Base-by-base conservation (phyloP, 225 moss, liverwort and hornwort species). In the Sphagnum contortum region DNA sequence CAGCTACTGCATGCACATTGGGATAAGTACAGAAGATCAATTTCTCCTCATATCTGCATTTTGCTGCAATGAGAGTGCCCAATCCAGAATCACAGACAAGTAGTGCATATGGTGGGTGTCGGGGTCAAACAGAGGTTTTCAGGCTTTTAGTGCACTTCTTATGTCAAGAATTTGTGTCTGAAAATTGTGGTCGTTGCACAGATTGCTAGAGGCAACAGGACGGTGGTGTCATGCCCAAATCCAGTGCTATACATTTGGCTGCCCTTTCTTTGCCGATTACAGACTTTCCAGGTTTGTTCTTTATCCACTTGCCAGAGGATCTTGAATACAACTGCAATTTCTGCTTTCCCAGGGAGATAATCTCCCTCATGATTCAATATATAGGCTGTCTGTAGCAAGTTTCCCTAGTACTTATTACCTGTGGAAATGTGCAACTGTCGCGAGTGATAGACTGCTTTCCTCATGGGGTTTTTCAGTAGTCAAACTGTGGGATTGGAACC, bases 191-290 rank as follows among this genome's bases (percentile, higher is more conserved):
- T 64, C 6, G 49, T 12, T 49, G 48, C 48, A 12, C 75, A 84
- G 96, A 71, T 77, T 98, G 57, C 68, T 98, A 63, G 96, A 98
- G 73, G 80, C 96, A n/a, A 98, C 96, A 12, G 96, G 96, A 60
- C 85, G 78, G 67, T 98, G 96, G 96, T 98, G 96, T 62, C 96
- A 98, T 73, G 92, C 85, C 50, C 96, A 98, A 70, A 59, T 98
- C 13, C 96, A 98, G 60, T 93, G 92, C 81, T 98, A 98, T 77
- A 98, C 96, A 4, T 91, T 98, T 47, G 96, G 96, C 10, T 98
- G 96, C 73, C 96, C 96, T 6, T 98, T 98, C 76, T 98, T 98
- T 54, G 96, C 96, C 10, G 93, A 98, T 61, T 77, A 77, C 59
- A 88, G 88, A 62, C 81, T 98, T 14, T 92, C 96, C 48, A 82